Evolutionary conservation across 148 eudicot species (phyloP).

Genomic region (Rhododendron griersonianum): DNA sequence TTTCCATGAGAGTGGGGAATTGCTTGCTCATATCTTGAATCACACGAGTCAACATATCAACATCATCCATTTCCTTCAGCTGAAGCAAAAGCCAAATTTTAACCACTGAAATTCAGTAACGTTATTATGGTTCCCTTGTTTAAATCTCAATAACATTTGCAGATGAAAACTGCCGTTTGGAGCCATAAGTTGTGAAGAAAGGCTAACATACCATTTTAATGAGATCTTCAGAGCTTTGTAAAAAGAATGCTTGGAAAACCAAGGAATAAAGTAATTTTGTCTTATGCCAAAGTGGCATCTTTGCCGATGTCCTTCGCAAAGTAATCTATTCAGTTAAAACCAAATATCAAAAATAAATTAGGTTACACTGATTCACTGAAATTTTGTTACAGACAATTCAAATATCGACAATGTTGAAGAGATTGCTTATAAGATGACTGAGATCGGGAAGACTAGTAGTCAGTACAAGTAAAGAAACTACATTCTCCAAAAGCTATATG

Average conservation of each 20-base stretch:
- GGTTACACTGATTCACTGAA: background rate
- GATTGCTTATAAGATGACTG: no score
- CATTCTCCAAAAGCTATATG: background rate
- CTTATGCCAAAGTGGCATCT: constrained; percentile 54
- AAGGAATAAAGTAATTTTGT: constrained; percentile 29
- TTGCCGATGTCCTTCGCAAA: constrained; percentile 43
- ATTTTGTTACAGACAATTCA: background rate
- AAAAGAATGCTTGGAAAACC: constrained; percentile 35
- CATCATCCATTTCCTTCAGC: constrained; percentile 91
- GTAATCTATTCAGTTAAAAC: constrained; percentile 28
- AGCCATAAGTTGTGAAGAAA: background rate
- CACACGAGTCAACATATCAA: constrained; percentile 85
- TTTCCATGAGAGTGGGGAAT: constrained; percentile 91
- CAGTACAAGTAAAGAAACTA: no score
- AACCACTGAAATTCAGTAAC: constrained; percentile 8
- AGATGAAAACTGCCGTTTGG: background rate
- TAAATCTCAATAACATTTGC: background rate
- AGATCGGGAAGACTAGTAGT: no score
- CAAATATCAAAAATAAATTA: background rate
- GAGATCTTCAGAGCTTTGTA: constrained; percentile 56
- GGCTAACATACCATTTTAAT: constrained; percentile 53
- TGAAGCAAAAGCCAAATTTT: constrained; percentile 31
- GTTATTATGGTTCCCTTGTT: background rate
- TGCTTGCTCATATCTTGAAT: constrained; percentile 94
- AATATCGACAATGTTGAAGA: background rate